Percentiles rank a stretch among this genome's conserved stretches.
phyloP scores from a whole-genome alignment of 2,329 filamentous ascomycete species.

The Paecilomyces formosus region DNA sequence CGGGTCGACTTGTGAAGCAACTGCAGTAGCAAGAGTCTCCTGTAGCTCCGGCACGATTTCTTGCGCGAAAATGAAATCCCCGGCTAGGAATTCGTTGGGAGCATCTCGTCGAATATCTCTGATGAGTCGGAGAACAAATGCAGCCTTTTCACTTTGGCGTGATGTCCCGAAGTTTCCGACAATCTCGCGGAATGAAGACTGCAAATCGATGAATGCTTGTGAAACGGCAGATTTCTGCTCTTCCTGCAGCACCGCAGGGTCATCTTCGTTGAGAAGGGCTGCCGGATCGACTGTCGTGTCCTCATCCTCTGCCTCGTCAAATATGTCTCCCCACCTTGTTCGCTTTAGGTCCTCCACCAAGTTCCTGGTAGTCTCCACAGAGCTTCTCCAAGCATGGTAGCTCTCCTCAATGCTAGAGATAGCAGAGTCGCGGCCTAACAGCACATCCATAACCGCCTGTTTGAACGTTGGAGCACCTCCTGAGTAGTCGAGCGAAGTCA shows the following conservation, averaged over 20 bases:
- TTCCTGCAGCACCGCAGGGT: conserved; percentile 57
- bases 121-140: conserved; percentile 64
- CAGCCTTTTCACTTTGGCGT: conserved; percentile 42
- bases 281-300: conserved; percentile 27
- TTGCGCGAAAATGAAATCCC: conserved; percentile 45
- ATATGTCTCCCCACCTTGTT: conserved; percentile 28
- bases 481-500: conserved; percentile 58
- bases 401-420: conserved; percentile 55
- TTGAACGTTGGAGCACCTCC: conserved; percentile 63
- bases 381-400: conserved; percentile 67
- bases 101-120: conserved; percentile 65
- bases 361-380: conserved; percentile 48
- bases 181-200: conserved; percentile 33
- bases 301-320: conserved; percentile 33
- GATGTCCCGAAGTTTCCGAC: conserved; percentile 41
- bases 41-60: conserved; percentile 60
- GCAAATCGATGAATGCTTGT: conserved; percentile 51
- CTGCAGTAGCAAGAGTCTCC: conserved; percentile 48
- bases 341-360: conserved; percentile 27
- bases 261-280: conserved; percentile 59
- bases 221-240: conserved; percentile 51
- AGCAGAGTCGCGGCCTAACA: conserved; percentile 64
- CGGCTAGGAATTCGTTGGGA: conserved; percentile 43
- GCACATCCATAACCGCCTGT: conserved; percentile 57
- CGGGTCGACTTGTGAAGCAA: conserved; percentile 39